Percentiles rank a stretch among this genome's conserved stretches.
Evolutionary conservation across 352 stramenopile species (phyloP).

Genomic region (Blastocystis sp.): DNA sequence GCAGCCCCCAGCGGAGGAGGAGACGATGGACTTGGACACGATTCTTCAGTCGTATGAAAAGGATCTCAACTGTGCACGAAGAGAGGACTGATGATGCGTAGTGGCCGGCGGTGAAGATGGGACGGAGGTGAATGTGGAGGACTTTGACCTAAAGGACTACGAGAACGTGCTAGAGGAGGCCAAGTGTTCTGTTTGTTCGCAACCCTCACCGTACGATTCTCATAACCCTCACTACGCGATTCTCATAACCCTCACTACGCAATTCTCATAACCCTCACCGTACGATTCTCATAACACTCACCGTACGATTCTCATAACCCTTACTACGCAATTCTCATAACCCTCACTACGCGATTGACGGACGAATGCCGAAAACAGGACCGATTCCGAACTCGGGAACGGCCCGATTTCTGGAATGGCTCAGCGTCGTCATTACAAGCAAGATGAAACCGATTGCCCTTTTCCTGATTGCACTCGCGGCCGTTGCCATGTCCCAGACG

Average conservation of each 20-base stretch:
- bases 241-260: neutral
- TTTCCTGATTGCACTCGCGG: neutral
- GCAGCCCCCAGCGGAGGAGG: neutral
- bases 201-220: neutral
- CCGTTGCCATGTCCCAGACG: neutral
- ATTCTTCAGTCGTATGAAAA: conserved; percentile 26
- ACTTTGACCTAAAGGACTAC: conserved; percentile 52
- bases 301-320: neutral
- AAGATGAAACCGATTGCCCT: conserved; percentile 26
- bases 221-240: conserved; percentile 4
- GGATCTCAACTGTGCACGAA: conserved; percentile 13
- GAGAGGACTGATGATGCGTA: neutral
- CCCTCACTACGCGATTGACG: neutral
- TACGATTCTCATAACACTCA: neutral
- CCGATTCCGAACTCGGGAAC: neutral
- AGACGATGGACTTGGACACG: conserved; percentile 10
- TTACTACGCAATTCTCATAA: neutral
- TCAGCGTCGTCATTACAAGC: neutral
- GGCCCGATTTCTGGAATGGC: neutral
- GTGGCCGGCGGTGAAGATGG: conserved; percentile 6
- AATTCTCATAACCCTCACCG: neutral
- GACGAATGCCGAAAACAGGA: neutral
- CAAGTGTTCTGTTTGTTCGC: conserved; percentile 37
- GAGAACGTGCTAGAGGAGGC: conserved; percentile 13
- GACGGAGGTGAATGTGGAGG: neutral